Evolutionary conservation across 2,329 filamentous ascomycete species (phyloP), one percentile per base, ranked within the genome.

Genomic region (Diaporthe vaccinii): DNA sequence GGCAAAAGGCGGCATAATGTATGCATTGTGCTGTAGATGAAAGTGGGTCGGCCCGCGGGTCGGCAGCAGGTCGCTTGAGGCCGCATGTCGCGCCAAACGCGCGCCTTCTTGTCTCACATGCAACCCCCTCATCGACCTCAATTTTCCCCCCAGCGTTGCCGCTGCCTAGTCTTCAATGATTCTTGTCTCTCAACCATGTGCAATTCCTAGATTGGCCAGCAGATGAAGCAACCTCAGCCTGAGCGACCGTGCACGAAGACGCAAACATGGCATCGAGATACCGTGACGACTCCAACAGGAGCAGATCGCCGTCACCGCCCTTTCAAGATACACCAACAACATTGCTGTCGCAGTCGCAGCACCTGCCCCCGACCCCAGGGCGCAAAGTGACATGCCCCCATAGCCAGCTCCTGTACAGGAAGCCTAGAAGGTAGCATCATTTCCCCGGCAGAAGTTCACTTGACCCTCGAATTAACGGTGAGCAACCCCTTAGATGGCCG

Each of bases 241-340:
- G 17, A 10, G 34, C 7, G 4, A 14, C 12, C 7, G 15, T n/a
- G 31, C 31, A 68, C 39, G 31, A 25, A 17, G 14, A 12, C 22
- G 44, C 12, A 25, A 6, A n/a, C 8, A 69, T 69, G 65, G 34
- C 49, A 12, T 55, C 65, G 14, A 41, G 65, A 55, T 69, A 55
- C 34, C 36, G 20, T 20, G 41, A 20, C 71, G 58, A 46, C 49
- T 41, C 46, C 17, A 44, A 49, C 31, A 25, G 25, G 17, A 73
- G 71, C 49, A 73, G 58, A 20, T 61, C 71, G 44, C 49, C 71
- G 25, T 73, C 71, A 62, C 71, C 71, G 71, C 58, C 71, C 15
- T 73, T 55, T 65, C 71, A 65, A 25, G 71, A 73, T 17, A 73
- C 71, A 10, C 71, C 71, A 8, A 73, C 58, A n/a, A 73, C 71